Percentiles rank a stretch among this genome's conserved stretches.
phyloP scores from a whole-genome alignment of 768 basidiomycete genomes.

The Lentinula guzmanii region DNA sequence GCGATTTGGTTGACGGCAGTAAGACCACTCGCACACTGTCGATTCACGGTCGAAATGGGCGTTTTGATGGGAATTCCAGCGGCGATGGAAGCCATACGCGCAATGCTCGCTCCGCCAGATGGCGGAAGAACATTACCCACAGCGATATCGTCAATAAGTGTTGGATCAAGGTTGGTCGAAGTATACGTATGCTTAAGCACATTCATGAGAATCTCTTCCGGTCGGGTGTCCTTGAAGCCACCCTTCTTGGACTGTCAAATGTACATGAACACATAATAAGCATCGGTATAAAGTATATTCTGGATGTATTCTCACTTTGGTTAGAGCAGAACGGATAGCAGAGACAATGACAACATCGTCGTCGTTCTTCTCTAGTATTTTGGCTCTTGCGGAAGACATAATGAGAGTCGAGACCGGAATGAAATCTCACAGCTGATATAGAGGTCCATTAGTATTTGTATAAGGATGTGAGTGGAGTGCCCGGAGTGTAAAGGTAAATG shows the following conservation, averaged over 20 bases:
- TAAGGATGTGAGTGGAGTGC: no score
- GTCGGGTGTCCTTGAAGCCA: conserved; percentile 85
- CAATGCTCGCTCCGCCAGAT: conserved; percentile 73
- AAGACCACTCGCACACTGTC: conserved; percentile 87
- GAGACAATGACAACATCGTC: conserved; percentile 89
- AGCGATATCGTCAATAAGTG: conserved; percentile 75
- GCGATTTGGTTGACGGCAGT: conserved; percentile 80
- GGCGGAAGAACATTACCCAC: conserved; percentile 89
- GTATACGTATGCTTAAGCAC: conserved; percentile 72
- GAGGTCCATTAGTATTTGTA: no score
- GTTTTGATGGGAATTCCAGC: conserved; percentile 79
- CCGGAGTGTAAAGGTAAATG: no score
- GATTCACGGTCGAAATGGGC: conserved; percentile 77
- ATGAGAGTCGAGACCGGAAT: not conserved
- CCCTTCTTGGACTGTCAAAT: conserved; percentile 67
- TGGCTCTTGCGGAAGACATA: conserved; percentile 38
- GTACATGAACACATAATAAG: conserved; percentile 9
- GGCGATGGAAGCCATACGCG: conserved; percentile 85
- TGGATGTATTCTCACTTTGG: conserved; percentile 54
- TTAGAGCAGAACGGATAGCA: conserved; percentile 86
- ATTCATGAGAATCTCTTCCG: conserved; percentile 75
- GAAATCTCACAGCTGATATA: no score
- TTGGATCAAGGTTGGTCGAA: conserved; percentile 66
- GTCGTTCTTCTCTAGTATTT: conserved; percentile 66
- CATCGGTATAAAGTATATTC: not conserved